Percentiles rank a stretch among this genome's conserved stretches.
phyloP scores from a whole-genome alignment of 129 eudicot species.

The Saposhnikovia divaricata region DNA sequence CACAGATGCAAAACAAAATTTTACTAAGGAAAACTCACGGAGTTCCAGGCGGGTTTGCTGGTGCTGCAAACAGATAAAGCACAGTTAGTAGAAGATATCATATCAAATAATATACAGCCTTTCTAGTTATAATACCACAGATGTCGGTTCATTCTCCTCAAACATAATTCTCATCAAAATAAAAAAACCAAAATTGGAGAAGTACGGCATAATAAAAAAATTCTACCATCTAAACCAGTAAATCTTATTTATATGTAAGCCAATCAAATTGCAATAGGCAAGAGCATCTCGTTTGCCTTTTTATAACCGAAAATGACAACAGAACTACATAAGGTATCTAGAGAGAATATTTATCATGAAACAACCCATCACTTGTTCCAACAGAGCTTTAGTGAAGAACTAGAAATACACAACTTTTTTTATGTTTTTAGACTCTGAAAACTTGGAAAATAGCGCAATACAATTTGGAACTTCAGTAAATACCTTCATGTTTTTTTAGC shows the following conservation, averaged over 20 bases:
- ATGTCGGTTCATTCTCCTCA: neutral
- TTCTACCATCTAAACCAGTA: neutral
- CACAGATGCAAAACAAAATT: constrained; percentile 9
- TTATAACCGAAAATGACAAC: neutral
- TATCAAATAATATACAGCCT: neutral
- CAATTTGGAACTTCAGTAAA: too few relatives aligned
- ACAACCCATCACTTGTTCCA: too few relatives aligned
- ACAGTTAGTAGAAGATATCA: neutral
- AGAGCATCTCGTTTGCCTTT: neutral
- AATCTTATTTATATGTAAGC: neutral
- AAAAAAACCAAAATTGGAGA: neutral
- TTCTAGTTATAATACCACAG: neutral
- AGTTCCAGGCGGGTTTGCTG: constrained; percentile 73
- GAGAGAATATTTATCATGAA: too few relatives aligned
- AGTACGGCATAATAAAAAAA: neutral
- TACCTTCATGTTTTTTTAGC: too few relatives aligned
- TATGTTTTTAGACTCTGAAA: too few relatives aligned
- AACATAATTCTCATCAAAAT: neutral
- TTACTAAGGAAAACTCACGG: constrained; percentile 46
- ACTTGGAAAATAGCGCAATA: too few relatives aligned
- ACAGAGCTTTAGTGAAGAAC: too few relatives aligned
- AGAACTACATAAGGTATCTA: neutral
- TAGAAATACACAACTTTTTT: too few relatives aligned
- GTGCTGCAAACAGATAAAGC: constrained; percentile 51
- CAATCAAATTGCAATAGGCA: neutral